Conservation (phyloP, 139 green algal genomes). For the Micromonas commoda region DNA sequence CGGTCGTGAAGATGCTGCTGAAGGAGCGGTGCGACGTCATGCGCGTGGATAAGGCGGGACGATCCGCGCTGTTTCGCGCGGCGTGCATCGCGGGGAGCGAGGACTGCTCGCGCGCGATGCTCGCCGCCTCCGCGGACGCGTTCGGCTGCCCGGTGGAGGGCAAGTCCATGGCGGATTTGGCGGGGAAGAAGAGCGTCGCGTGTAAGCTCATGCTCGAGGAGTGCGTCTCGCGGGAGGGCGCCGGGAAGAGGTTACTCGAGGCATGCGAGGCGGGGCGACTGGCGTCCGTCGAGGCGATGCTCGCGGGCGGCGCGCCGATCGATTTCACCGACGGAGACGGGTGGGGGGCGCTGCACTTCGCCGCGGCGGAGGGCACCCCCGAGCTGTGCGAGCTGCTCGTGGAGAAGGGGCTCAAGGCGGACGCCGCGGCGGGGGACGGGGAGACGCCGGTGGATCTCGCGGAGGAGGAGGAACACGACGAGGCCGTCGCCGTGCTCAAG, state of each 20-base stretch:
- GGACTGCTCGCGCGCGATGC: neutral
- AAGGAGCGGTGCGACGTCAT: neutral
- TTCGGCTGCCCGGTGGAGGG: neutral
- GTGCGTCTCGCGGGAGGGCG: neutral
- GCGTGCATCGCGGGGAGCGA: neutral
- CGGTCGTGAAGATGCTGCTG: neutral
- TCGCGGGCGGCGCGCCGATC: neutral
- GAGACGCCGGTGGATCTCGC: neutral
- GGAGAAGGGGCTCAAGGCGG: neutral
- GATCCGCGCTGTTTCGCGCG: neutral
- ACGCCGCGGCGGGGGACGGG: neutral
- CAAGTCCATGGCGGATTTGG: neutral
- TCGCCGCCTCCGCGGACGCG: neutral
- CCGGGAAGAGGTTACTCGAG: neutral
- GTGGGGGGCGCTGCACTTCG: constrained; percentile 7
- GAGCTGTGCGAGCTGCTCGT: neutral
- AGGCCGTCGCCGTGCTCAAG: neutral
- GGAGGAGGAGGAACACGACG: constrained; percentile 2
- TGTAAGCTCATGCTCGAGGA: neutral
- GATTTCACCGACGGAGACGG: neutral
- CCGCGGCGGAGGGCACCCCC: neutral
- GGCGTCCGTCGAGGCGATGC: neutral
- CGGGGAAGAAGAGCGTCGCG: neutral
- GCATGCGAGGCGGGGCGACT: neutral
- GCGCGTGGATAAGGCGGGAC: neutral